phyloP scores from a whole-genome alignment of 495 filamentous ascomycete species.

The Podospora bellae-mahoneyi region DNA sequence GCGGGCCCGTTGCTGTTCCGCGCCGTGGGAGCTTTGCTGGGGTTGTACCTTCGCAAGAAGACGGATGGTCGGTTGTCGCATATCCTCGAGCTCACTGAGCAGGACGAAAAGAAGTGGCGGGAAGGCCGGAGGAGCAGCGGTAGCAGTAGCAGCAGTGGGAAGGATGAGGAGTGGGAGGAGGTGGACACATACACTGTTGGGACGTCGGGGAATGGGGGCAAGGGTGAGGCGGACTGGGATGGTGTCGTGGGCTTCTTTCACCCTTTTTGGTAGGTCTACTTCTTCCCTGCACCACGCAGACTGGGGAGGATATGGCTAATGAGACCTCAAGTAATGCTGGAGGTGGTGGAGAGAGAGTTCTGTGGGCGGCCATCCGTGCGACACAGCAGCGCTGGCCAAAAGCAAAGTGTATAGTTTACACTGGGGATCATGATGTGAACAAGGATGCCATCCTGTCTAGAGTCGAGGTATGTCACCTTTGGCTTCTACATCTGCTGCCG shows the following conservation, averaged over 20 bases:
- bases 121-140: slow-evolving; percentile 29
- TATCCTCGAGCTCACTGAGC: slow-evolving; percentile 57
- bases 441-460: slow-evolving; percentile 74
- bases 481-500: background rate
- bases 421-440: slow-evolving; percentile 83
- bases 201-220: slow-evolving; percentile 52
- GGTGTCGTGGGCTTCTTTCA: slow-evolving; percentile 95
- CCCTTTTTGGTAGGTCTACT: slow-evolving; percentile 73
- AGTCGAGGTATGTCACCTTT: slow-evolving; percentile 56
- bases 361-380: slow-evolving; percentile 92
- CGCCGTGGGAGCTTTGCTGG: slow-evolving; percentile 47
- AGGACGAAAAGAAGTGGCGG: slow-evolving; percentile 55
- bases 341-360: slow-evolving; percentile 90
- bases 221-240: slow-evolving; percentile 61
- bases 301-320: slow-evolving; percentile 11
- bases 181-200: slow-evolving; percentile 56
- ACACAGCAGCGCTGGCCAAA: slow-evolving; percentile 87
- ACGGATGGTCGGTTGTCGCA: slow-evolving; percentile 61
- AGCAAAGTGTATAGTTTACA: slow-evolving; percentile 87
- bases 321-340: slow-evolving; percentile 71
- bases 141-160: slow-evolving; percentile 51
- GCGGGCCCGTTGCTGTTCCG: slow-evolving; percentile 35
- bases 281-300: background rate
- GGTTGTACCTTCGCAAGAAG: slow-evolving; percentile 63
- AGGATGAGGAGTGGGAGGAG: slow-evolving; percentile 75